These are phyloP conservation scores for Apiotrichum laibachii DNA, from an alignment of 1,284 basidiomycete species.

Conservation along the genomic window DNA sequence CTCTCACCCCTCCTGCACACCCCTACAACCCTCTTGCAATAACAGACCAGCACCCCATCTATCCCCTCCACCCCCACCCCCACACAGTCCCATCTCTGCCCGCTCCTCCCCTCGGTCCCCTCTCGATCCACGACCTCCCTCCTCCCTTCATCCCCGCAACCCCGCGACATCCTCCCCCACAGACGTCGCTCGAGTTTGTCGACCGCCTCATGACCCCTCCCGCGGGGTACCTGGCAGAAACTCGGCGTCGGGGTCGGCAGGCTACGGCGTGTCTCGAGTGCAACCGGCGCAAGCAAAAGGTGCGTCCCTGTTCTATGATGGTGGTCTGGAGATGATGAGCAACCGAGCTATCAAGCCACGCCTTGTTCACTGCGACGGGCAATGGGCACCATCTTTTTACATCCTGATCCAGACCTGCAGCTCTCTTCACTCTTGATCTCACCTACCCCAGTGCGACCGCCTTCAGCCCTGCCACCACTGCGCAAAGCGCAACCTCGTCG, in stretches of 20 bases:
- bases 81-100: background rate
- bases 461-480: constrained; percentile 27
- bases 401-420: background rate
- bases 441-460: constrained; percentile 26
- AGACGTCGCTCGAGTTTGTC: constrained; percentile 1
- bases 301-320: constrained; percentile 5
- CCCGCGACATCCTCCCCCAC: background rate
- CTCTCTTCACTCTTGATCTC: background rate
- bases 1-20: too few species aligned
- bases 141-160: background rate
- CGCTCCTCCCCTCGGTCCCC: background rate
- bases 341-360: background rate
- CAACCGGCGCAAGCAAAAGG: constrained; percentile 30
- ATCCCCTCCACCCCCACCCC: background rate
- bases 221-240: background rate
- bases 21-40: background rate
- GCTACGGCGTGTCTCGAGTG: constrained; percentile 31
- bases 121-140: background rate
- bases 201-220: constrained; percentile 15
- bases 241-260: constrained; percentile 22
- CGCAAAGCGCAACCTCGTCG: constrained; percentile 23
- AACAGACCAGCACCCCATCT: background rate
- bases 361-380: background rate
- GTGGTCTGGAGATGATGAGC: background rate
- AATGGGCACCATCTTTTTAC: background rate